These are phyloP conservation scores for Venturia carpophila DNA, from an alignment of 2,329 filamentous ascomycete genomes.

Conservation along the genomic window DNA sequence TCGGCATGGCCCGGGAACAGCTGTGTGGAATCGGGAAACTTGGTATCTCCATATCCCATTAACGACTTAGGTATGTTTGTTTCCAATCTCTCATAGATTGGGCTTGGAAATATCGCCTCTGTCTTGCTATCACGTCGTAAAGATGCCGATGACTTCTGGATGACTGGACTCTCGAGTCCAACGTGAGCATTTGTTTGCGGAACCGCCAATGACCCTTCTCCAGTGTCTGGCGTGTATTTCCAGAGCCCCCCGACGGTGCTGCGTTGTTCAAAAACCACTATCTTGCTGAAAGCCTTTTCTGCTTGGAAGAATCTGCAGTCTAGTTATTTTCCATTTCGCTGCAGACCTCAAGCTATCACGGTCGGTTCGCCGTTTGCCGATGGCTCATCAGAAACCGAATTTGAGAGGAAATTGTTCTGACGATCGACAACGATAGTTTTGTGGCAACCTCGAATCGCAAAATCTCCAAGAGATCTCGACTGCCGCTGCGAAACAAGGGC, in stretches of 20 bases:
- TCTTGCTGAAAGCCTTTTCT: constrained; percentile 59
- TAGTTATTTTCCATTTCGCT: not conserved
- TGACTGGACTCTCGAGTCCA: constrained; percentile 56
- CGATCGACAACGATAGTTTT: not conserved
- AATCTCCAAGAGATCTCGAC: not conserved
- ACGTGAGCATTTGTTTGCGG: constrained; percentile 60
- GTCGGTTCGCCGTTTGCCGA: not conserved
- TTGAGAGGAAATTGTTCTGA: not conserved
- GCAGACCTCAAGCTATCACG: not conserved
- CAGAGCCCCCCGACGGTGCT: constrained; percentile 72
- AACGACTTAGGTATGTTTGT: constrained; percentile 77
- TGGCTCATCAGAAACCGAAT: not conserved
- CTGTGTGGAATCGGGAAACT: constrained; percentile 56
- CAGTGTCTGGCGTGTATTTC: constrained; percentile 59
- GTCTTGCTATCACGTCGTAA: constrained; percentile 4
- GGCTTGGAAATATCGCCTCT: constrained; percentile 63
- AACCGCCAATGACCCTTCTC: constrained; percentile 42
- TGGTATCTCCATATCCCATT: constrained; percentile 70
- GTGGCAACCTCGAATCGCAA: not conserved
- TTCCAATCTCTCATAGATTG: constrained; percentile 74
- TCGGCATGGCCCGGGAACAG: constrained; percentile 66
- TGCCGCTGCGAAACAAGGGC: not conserved
- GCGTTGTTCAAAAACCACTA: constrained; percentile 79
- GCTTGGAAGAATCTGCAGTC: constrained; percentile 57
- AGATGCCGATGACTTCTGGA: constrained; percentile 26